Percentiles rank a stretch among this genome's conserved stretches.
Conservation (phyloP, 2,329 filamentous ascomycete genomes). For the Stagonosporopsis tanaceti region DNA sequence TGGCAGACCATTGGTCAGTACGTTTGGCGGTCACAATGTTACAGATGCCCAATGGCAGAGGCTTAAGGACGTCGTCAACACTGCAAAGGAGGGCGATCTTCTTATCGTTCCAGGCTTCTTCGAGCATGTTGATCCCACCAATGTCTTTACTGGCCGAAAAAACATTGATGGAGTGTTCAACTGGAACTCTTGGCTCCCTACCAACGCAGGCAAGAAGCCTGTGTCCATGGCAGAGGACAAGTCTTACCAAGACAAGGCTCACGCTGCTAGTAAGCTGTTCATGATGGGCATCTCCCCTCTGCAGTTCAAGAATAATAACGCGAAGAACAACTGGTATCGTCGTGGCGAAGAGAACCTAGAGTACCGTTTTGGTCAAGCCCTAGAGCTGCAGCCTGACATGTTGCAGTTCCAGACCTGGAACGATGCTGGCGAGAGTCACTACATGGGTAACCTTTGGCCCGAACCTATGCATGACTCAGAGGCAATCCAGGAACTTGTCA, state of each 20-base stretch:
- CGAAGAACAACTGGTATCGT: constrained; percentile 47
- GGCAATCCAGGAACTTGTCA: constrained; percentile 36
- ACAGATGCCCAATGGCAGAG: constrained; percentile 25
- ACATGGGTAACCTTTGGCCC: constrained; percentile 49
- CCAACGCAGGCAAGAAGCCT: not conserved
- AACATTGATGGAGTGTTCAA: constrained; percentile 49
- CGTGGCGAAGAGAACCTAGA: constrained; percentile 51
- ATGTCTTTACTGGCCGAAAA: constrained; percentile 33
- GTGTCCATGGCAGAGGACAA: not conserved
- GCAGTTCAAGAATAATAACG: constrained; percentile 51
- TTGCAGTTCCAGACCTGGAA: constrained; percentile 54
- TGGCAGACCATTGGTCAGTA: constrained; percentile 42
- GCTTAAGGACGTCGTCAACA: constrained; percentile 30
- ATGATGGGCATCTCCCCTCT: constrained; percentile 47
- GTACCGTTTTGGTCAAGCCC: constrained; percentile 35
- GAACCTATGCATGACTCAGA: constrained; percentile 26
- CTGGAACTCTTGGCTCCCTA: constrained; percentile 49
- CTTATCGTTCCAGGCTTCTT: constrained; percentile 30
- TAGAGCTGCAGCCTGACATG: constrained; percentile 49
- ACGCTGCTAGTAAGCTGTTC: constrained; percentile 38
- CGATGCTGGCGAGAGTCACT: constrained; percentile 52
- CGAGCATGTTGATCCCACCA: constrained; percentile 16
- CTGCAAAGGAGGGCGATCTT: constrained; percentile 34
- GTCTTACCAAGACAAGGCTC: not conserved
- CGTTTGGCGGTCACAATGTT: constrained; percentile 41